Evolutionary conservation across 306 rosid genomes (phyloP).

Genomic region (Luffa acutangula): DNA sequence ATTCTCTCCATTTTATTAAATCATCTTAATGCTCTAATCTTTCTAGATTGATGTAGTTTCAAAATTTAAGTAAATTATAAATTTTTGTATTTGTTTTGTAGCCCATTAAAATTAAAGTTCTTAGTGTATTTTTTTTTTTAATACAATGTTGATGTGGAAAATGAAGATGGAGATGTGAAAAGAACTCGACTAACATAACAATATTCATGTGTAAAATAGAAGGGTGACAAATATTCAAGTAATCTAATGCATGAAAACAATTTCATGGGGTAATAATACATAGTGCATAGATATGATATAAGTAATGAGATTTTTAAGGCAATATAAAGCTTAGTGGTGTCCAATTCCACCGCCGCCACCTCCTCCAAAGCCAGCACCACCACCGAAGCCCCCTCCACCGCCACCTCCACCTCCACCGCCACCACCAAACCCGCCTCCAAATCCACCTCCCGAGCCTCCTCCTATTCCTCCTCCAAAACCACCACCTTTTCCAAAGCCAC

Average conservation of each 20-base stretch:
- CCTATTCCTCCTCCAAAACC: not conserved
- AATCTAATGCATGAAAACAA: not conserved
- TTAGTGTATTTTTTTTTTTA: not conserved
- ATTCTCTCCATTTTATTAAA: too few species aligned
- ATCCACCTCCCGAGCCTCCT: not conserved
- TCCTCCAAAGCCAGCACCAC: not conserved
- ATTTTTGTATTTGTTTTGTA: not conserved
- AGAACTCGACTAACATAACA: not conserved
- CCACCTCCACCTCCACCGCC: not conserved
- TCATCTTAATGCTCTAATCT: not conserved
- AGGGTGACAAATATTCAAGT: not conserved
- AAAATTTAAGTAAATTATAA: too few species aligned
- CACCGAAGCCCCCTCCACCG: not conserved
- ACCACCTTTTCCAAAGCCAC: not conserved
- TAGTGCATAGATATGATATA: not conserved
- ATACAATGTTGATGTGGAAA: not conserved
- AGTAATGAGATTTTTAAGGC: not conserved
- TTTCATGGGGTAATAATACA: not conserved
- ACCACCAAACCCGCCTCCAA: not conserved
- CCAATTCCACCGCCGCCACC: constrained; percentile 28
- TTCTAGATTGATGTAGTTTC: too few species aligned
- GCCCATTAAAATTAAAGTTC: not conserved
- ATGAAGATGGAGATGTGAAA: not conserved
- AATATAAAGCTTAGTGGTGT: constrained; percentile 28
- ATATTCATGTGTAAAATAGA: not conserved